These are phyloP conservation scores for Colletotrichum incanum DNA, from an alignment of 2,329 filamentous ascomycete genomes.

Conservation along the genomic window DNA sequence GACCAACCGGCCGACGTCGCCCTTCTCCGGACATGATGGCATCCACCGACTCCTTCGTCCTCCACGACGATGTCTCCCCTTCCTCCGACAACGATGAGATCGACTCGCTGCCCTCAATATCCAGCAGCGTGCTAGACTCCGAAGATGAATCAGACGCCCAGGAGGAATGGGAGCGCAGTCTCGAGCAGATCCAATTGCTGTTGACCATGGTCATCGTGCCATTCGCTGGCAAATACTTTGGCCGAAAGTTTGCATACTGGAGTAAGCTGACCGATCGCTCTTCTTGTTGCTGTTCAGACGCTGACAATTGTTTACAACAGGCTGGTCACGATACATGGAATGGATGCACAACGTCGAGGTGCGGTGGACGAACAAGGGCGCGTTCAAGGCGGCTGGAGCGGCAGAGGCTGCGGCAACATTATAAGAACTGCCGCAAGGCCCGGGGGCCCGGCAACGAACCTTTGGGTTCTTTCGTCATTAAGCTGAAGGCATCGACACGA, in stretches of 20 bases:
- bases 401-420: slow-evolving; percentile 73
- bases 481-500: background rate
- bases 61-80: slow-evolving; percentile 61
- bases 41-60: slow-evolving; percentile 66
- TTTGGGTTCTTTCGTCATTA: background rate
- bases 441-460: background rate
- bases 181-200: slow-evolving; percentile 94
- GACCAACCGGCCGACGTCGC: slow-evolving; percentile 23
- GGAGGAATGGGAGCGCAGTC: slow-evolving; percentile 92
- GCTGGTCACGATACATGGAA: slow-evolving; percentile 94
- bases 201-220: slow-evolving; percentile 96
- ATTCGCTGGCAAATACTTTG: slow-evolving; percentile 94
- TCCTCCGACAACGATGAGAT: slow-evolving; percentile 71
- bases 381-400: slow-evolving; percentile 75
- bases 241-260: slow-evolving; percentile 96
- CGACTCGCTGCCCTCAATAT: slow-evolving; percentile 76
- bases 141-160: slow-evolving; percentile 87
- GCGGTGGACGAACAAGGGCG: slow-evolving; percentile 72
- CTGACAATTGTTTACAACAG: slow-evolving; percentile 61
- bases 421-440: slow-evolving; percentile 51
- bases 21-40: slow-evolving; percentile 51
- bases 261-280: slow-evolving; percentile 71
- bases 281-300: background rate
- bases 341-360: slow-evolving; percentile 91
- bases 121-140: slow-evolving; percentile 62